Evolutionary conservation across 2,329 filamentous ascomycete genomes (phyloP).

Genomic region (Aspergillus melleus): DNA sequence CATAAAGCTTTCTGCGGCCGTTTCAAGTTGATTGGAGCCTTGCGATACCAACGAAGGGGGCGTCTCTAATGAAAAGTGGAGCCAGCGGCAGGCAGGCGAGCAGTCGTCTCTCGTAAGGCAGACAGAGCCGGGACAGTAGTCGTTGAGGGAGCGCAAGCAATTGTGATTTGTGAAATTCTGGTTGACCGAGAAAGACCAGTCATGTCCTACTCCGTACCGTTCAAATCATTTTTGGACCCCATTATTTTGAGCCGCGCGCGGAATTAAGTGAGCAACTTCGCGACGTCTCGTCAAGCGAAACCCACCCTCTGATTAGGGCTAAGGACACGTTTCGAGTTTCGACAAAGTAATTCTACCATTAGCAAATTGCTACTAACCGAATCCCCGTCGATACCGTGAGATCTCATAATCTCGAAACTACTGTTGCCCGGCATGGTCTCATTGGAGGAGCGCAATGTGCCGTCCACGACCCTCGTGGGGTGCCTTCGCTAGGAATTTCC

Average conservation of each 20-base stretch:
- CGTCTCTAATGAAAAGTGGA: conserved; percentile 14
- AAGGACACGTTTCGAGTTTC: neutral
- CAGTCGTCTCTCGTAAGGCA: conserved; percentile 7
- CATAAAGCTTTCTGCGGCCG: conserved; percentile 4
- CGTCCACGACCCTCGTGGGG: conserved; percentile 3
- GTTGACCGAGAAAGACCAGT: neutral
- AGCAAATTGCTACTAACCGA: neutral
- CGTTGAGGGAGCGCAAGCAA: neutral
- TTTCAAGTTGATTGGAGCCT: conserved; percentile 17
- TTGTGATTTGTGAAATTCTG: neutral
- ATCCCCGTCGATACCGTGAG: neutral
- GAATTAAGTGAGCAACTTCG: neutral
- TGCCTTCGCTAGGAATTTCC: neutral
- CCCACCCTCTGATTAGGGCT: neutral
- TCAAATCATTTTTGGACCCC: neutral
- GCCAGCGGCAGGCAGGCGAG: conserved; percentile 11
- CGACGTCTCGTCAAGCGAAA: neutral
- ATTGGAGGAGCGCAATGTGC: conserved; percentile 2
- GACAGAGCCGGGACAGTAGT: neutral
- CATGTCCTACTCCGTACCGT: neutral
- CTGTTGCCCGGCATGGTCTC: neutral
- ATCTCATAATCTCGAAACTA: conserved; percentile 2
- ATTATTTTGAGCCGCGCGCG: neutral
- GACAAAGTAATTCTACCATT: neutral
- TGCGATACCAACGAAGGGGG: conserved; percentile 5